These are phyloP conservation scores for Spinellus fusiger DNA, from an alignment of 192 early-diverging fungal species.

Conservation along the genomic window DNA sequence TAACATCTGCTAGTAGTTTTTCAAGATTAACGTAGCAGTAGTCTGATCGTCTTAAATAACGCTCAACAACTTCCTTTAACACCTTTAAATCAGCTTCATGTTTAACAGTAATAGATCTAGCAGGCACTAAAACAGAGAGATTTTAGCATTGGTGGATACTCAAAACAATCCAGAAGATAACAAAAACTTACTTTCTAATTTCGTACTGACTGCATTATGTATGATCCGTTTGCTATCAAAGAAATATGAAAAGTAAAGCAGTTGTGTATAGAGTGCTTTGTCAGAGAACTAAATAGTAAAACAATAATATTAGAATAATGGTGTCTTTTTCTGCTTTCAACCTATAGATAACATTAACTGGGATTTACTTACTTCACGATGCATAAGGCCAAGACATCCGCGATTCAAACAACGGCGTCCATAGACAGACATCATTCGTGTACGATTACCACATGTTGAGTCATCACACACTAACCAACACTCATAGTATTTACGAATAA, in stretches of 20 bases:
- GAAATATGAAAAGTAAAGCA: not conserved
- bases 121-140: not conserved
- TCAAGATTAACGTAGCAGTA: not conserved
- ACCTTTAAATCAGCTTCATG: not conserved
- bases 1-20: not conserved
- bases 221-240: not conserved
- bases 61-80: not conserved
- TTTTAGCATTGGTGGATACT: not conserved
- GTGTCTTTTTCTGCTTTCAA: too few relatives aligned
- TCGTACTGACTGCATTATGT: not conserved
- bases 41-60: not conserved
- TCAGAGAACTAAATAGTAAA: not conserved
- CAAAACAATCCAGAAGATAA: not conserved
- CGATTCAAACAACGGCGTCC: conserved; percentile 61
- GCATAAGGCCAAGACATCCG: conserved; percentile 64
- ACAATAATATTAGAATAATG: too few relatives aligned
- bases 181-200: not conserved
- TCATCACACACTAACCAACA: conserved; percentile 79
- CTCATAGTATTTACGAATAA: conserved; percentile 71
- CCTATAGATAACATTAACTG: too few relatives aligned
- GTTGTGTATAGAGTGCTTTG: not conserved
- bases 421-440: conserved; percentile 63
- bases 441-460: conserved; percentile 54
- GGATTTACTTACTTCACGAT: conserved; percentile 46
- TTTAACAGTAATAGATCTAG: not conserved